Evolutionary conservation across 1,284 basidiomycete species (phyloP), one percentile per base, ranked within the genome.

Genomic region (Entoloma clypeatum): DNA sequence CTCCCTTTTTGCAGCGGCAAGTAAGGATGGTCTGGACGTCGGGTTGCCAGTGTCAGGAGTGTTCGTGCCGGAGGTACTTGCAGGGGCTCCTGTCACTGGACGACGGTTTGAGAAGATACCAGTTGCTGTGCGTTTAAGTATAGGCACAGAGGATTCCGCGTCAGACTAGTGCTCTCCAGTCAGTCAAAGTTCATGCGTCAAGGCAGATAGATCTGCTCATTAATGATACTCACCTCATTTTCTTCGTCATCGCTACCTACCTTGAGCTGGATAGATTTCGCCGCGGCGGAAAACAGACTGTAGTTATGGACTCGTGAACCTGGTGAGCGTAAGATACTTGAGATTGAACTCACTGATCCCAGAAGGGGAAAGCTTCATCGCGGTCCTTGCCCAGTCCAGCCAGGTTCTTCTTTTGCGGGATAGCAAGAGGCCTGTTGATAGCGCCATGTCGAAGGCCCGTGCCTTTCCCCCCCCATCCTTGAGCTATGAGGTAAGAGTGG

Each of bases 341-440:
- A 41, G 33, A 26, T 30, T 17, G 23, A 41, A 44, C 41, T 61
- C 54, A 93, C 91, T 93, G 89, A 61, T 96, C 92, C 92, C 92
- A 96, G 76, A 95, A 96, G 34, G 90, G 89, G 58, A 93, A 92
- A 0, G 89, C 88, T 52, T 92, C 91, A 58, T 94, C 92, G 48
- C 92, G 74, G 62, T 95, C 91, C 60, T 90, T 92, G 41, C 92
- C 92, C 40, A 96, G 65, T 1, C 92, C 92, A 11, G 77, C 66
- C 14, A 94, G 69, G 4, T 75, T 87, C 68, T 85, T 88, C 72
- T 95, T 95, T 61, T 88, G 86, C 1, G 83, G 74, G 26, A 93
- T 78, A 2, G 82, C 72, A 33, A 96, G 66, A 2, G 92, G 92
- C 13, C 79, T 75, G 14, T 68, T 63, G 31, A 86, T 78, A 14